Evolutionary conservation across 495 filamentous ascomycete genomes (phyloP), one percentile per base, ranked within the genome.

Genomic region (Aspergillus olivimuriae): DNA sequence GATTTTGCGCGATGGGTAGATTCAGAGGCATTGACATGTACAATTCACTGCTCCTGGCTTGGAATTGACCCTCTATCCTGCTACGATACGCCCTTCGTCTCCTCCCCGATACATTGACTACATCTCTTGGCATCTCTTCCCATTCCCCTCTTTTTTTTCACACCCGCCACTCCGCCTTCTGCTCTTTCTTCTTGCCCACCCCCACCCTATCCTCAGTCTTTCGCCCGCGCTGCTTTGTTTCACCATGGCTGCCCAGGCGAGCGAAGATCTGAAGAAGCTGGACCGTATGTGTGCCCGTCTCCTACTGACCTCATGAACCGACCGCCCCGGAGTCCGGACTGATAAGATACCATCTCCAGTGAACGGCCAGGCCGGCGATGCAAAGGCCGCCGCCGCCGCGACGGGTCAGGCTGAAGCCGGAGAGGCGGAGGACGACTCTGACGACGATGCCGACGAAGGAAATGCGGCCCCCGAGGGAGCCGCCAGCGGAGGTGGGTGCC

Each of bases 371-470:
- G 67, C 62, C 48, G 76, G 74, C 55, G 61, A 70, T 19, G 65
- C 64, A 6, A 63, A 72, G 41, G 56, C 58, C 37, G 57, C 62
- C 28, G 57, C 63, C 42, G 57, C 73, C 33, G 66, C 69, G 41
- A 57, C 58, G 26, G 59, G 39, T 39, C 61, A 68, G 45, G 51
- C 57, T 23, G 58, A 52, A 50, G 41, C 63, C 38, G 68, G 56
- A 41, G 72, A 77, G 45, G 78, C 72, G 16, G 76, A 77, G 41
- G 83, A 86, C 41, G 81, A 86, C 34, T 83, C 81, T 19, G 82
- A 85, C 22, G 83, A 87, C 35, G 75, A 73, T 22, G 71, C 70
- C 28, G 76, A 77, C 15, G 72, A 75, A 23, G 74, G 71, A 41
- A 62, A 56, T 20, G 60, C 52, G 39, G 68, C 55, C 23, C 50